Conservation (phyloP, 208 protist genomes). For the Entamoeba dispar region DNA sequence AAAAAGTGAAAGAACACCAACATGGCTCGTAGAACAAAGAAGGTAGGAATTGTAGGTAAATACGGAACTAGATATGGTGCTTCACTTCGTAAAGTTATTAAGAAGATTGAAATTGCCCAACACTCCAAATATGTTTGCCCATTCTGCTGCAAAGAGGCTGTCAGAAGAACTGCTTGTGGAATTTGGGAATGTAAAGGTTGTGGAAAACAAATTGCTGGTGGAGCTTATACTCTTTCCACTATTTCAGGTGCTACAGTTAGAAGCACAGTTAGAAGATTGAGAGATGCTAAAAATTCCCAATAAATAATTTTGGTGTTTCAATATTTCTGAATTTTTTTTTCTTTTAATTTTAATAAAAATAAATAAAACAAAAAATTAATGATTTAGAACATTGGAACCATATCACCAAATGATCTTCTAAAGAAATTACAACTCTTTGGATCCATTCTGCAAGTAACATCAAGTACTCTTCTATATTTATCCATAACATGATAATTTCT, state of each 20-base stretch:
- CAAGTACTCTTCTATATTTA: not conserved
- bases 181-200: slow-evolving; percentile 92
- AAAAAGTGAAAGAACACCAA: not conserved
- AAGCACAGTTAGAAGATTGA: slow-evolving; percentile 81
- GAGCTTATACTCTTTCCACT: slow-evolving; percentile 57
- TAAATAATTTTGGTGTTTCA: too few species aligned
- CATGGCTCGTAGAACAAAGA: slow-evolving; percentile 76
- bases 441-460: not conserved
- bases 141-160: slow-evolving; percentile 85
- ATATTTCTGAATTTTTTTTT: too few species aligned
- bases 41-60: slow-evolving; percentile 94
- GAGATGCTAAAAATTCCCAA: slow-evolving; percentile 41
- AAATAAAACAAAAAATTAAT: too few species aligned
- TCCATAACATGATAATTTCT: not conserved
- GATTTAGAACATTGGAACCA: not conserved
- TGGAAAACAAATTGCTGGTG: slow-evolving; percentile 79
- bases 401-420: not conserved
- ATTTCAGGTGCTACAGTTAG: slow-evolving; percentile 65
- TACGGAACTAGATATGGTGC: slow-evolving; percentile 95
- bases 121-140: slow-evolving; percentile 87
- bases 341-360: too few species aligned
- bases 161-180: slow-evolving; percentile 78
- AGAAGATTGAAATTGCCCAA: slow-evolving; percentile 92
- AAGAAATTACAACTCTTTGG: not conserved
- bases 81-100: slow-evolving; percentile 85